Conservation (phyloP, 148 eudicot species). For the Rhododendron mucronatum region DNA sequence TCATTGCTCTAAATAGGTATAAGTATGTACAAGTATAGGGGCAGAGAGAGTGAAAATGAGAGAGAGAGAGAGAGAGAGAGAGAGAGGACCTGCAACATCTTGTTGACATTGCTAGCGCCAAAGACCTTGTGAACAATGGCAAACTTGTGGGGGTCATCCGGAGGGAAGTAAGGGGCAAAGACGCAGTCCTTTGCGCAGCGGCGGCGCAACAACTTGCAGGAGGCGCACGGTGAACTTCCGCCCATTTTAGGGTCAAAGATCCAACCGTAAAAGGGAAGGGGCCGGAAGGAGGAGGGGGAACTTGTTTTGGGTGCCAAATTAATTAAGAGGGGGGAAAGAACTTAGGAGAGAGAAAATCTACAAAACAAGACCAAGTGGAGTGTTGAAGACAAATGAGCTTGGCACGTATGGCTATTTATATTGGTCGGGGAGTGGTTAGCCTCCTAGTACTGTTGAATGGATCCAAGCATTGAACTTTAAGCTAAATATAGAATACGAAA, state of each 20-base stretch:
- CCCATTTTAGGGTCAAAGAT: constrained; percentile 18
- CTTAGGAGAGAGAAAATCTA: not conserved
- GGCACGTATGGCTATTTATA: constrained; percentile 24
- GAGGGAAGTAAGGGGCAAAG: constrained; percentile 84
- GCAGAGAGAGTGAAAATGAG: not conserved
- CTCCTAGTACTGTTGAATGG: not conserved
- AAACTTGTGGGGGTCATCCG: constrained; percentile 84
- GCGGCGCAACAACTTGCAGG: constrained; percentile 82
- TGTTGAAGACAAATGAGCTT: constrained; percentile 25
- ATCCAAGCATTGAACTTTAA: not conserved
- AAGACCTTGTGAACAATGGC: constrained; percentile 91
- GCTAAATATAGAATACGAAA: too few relatives aligned
- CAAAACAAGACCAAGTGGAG: not conserved
- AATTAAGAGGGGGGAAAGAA: not conserved
- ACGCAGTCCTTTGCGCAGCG: constrained; percentile 89
- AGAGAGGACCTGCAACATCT: constrained; percentile 78
- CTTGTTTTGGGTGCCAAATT: not conserved
- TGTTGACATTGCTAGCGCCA: constrained; percentile 90
- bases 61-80: not conserved
- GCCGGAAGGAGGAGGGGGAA: not conserved
- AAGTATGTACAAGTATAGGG: not conserved
- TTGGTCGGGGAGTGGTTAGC: constrained; percentile 2
- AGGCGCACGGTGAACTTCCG: constrained; percentile 83
- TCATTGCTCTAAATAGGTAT: not conserved
- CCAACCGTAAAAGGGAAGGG: too few relatives aligned